Evolutionary conservation across 1,284 basidiomycete species (phyloP).

Genomic region (Apiotrichum akiyoshidainum): DNA sequence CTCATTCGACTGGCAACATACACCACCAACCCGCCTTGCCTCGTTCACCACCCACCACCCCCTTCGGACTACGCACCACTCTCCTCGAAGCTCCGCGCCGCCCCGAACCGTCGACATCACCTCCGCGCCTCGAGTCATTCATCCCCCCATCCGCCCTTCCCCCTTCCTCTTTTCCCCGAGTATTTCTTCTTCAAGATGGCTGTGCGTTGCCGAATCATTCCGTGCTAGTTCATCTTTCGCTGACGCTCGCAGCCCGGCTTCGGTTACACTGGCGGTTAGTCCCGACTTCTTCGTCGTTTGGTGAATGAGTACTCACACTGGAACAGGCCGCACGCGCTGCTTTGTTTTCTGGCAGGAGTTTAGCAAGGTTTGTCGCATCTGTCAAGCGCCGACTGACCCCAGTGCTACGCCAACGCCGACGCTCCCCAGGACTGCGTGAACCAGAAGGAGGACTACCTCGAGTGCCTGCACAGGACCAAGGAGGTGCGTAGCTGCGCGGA

Average conservation of each 20-base stretch:
- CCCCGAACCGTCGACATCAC: background rate
- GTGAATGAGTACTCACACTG: background rate
- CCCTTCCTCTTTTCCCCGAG: background rate
- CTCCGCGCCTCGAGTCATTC: too few species aligned
- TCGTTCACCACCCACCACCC: background rate
- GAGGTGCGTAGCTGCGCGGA: slow-evolving; percentile 60
- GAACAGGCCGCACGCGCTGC: slow-evolving; percentile 76
- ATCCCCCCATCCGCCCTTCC: background rate
- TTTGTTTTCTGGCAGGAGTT: slow-evolving; percentile 92
- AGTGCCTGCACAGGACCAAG: slow-evolving; percentile 87
- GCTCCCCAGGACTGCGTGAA: slow-evolving; percentile 67
- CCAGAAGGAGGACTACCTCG: slow-evolving; percentile 83
- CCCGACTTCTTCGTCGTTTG: too few species aligned
- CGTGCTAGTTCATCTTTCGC: background rate
- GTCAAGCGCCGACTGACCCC: background rate
- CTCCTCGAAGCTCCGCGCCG: background rate
- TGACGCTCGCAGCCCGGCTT: slow-evolving; percentile 56
- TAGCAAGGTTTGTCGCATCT: slow-evolving; percentile 60
- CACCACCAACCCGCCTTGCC: background rate
- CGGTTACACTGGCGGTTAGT: slow-evolving; percentile 64
- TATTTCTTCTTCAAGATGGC: slow-evolving; percentile 5
- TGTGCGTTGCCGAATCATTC: background rate
- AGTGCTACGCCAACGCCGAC: slow-evolving; percentile 87
- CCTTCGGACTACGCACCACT: background rate
- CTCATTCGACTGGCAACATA: background rate